Conservation (phyloP, 2,329 filamentous ascomycete genomes). For the Thielaviopsis ethacetica region DNA sequence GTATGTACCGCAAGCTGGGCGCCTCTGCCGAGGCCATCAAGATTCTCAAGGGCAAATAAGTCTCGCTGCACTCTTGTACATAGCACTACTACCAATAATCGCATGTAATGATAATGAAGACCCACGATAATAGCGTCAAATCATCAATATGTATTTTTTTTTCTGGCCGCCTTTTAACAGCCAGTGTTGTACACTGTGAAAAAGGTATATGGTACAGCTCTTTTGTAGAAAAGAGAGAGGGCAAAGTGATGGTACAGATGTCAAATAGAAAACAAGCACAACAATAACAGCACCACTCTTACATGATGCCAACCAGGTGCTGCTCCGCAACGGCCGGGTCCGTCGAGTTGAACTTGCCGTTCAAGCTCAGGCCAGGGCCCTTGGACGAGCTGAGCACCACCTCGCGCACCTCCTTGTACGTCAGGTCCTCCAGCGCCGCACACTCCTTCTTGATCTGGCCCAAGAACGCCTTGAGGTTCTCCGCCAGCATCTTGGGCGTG, state of each 20-base stretch:
- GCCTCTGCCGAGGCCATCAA: slow-evolving; percentile 37
- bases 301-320: slow-evolving; percentile 38
- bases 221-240: not conserved
- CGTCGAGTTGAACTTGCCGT: slow-evolving; percentile 54
- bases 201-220: not conserved
- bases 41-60: slow-evolving; percentile 19
- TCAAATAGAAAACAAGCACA: slow-evolving; percentile 10
- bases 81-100: not conserved
- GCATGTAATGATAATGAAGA: not conserved
- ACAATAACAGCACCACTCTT: slow-evolving; percentile 15
- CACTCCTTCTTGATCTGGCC: slow-evolving; percentile 66
- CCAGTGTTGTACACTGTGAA: not conserved
- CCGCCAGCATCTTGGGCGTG: slow-evolving; percentile 69
- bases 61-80: not conserved
- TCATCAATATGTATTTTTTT: slow-evolving; percentile 4
- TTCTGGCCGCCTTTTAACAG: not conserved
- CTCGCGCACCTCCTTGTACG: slow-evolving; percentile 33
- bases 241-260: not conserved
- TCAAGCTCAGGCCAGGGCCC: slow-evolving; percentile 74
- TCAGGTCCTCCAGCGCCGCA: slow-evolving; percentile 43
- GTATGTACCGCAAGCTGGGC: slow-evolving; percentile 34
- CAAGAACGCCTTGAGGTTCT: slow-evolving; percentile 69
- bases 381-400: slow-evolving; percentile 75
- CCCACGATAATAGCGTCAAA: not conserved
- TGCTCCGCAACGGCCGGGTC: slow-evolving; percentile 38